Evolutionary conservation across 805 yeast species (phyloP).

Genomic region (Scheffersomyces lignosus): DNA sequence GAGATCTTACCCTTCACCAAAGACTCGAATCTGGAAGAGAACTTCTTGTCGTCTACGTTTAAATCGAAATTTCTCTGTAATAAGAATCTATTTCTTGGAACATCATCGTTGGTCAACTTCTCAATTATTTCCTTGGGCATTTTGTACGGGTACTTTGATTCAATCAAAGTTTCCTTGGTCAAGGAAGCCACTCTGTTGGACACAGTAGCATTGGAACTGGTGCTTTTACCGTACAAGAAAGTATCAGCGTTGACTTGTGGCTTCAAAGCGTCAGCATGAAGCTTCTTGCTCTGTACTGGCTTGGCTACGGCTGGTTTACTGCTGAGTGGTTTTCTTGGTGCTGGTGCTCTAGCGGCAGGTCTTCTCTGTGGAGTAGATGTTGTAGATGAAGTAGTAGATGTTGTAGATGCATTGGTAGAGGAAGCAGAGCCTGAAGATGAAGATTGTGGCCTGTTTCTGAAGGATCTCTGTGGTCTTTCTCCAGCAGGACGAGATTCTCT

Average conservation of each 20-base stretch:
- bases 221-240: slow-evolving; percentile 40
- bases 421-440: no score
- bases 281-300: slow-evolving; percentile 5
- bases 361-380: background rate
- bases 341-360: slow-evolving; percentile 6
- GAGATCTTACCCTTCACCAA: slow-evolving; percentile 34
- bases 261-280: slow-evolving; percentile 11
- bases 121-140: slow-evolving; percentile 36
- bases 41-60: slow-evolving; percentile 19
- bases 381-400: background rate
- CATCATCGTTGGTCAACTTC: slow-evolving; percentile 11
- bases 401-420: background rate
- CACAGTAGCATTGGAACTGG: slow-evolving; percentile 25
- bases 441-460: background rate
- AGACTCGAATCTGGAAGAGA: slow-evolving; percentile 25
- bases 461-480: background rate
- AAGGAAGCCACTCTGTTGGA: slow-evolving; percentile 40
- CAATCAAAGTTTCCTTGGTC: slow-evolving; percentile 36
- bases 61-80: slow-evolving; percentile 29
- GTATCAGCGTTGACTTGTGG: slow-evolving; percentile 24
- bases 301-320: background rate
- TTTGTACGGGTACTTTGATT: slow-evolving; percentile 42
- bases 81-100: slow-evolving; percentile 29
- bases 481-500: background rate
- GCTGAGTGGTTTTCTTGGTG: background rate